A percentile compares a stretch with the other conserved stretches of the same genome.
Evolutionary conservation across 768 basidiomycete genomes (phyloP).

Genomic region (Mycena metata): DNA sequence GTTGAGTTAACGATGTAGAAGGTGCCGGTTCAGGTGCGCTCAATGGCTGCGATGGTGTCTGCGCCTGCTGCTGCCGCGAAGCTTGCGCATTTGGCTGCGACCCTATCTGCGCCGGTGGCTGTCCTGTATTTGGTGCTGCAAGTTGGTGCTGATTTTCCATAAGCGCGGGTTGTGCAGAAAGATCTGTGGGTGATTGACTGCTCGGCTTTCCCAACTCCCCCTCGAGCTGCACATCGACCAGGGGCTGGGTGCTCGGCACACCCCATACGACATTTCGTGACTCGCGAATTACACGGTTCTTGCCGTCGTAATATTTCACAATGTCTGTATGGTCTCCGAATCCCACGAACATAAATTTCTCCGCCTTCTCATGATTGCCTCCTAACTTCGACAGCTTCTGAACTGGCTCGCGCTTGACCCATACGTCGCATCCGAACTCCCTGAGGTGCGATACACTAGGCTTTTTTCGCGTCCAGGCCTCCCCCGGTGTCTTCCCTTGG

Average conservation of each 20-base stretch:
- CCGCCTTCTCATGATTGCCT: constrained; percentile 24
- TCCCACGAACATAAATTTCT: too few relatives aligned
- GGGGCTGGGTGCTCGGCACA: too few relatives aligned
- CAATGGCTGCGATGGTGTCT: constrained; percentile 15
- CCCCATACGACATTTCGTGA: too few relatives aligned
- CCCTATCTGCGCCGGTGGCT: constrained; percentile 13
- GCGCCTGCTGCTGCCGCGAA: constrained; percentile 7
- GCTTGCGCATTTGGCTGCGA: constrained; percentile 19
- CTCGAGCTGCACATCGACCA: too few relatives aligned
- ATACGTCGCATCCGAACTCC: constrained; percentile 36
- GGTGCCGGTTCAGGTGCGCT: neutral
- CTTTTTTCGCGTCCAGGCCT: constrained; percentile 28
- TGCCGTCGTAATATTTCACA: too few relatives aligned
- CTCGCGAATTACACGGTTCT: too few relatives aligned
- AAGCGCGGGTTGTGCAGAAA: constrained; percentile 19
- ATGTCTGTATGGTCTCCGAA: too few relatives aligned
- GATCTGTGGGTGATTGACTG: constrained; percentile 29
- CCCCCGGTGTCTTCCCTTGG: constrained; percentile 27
- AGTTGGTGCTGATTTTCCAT: constrained; percentile 8
- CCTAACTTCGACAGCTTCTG: constrained; percentile 34
- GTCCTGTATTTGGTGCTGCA: neutral
- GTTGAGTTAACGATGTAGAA: constrained; percentile 8
- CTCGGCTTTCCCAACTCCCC: constrained; percentile 14
- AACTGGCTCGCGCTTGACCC: constrained; percentile 29
- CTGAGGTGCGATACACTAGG: constrained; percentile 29